Percentiles rank a stretch among this genome's conserved stretches.
Evolutionary conservation across 1,284 basidiomycete genomes (phyloP).

Genomic region (Gomphus sp.): DNA sequence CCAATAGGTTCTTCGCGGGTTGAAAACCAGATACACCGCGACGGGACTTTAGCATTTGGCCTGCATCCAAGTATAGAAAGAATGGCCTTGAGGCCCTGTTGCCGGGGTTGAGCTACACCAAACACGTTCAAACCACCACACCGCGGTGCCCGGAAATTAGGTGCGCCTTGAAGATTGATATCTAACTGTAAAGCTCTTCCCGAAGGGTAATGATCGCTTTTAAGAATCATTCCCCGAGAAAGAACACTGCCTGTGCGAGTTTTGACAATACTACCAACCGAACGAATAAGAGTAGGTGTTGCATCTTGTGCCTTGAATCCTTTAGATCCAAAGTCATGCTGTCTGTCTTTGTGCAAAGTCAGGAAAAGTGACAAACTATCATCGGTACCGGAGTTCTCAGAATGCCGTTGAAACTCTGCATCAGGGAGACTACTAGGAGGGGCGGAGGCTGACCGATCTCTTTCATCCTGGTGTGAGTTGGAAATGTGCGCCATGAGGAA

Average conservation of each 20-base stretch:
- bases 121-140: slow-evolving; percentile 79
- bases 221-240: slow-evolving; percentile 84
- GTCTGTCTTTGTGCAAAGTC: background rate
- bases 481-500: background rate
- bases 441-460: background rate
- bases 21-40: slow-evolving; percentile 77
- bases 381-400: background rate
- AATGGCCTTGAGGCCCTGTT: slow-evolving; percentile 87
- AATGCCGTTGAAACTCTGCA: background rate
- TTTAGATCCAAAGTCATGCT: background rate
- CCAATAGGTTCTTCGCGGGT: slow-evolving; percentile 79
- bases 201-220: slow-evolving; percentile 89
- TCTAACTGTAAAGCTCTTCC: slow-evolving; percentile 88
- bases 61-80: slow-evolving; percentile 80
- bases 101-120: slow-evolving; percentile 91
- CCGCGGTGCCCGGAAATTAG: slow-evolving; percentile 85
- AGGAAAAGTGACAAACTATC: background rate
- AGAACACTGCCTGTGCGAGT: slow-evolving; percentile 83
- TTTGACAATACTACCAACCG: slow-evolving; percentile 74
- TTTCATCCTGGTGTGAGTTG: background rate
- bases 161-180: slow-evolving; percentile 88
- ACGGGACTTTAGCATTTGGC: slow-evolving; percentile 50
- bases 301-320: background rate
- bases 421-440: background rate
- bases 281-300: slow-evolving; percentile 20